These are phyloP conservation scores for Westerdykella ornata DNA, from an alignment of 2,329 filamentous ascomycete species.

Conservation along the genomic window DNA sequence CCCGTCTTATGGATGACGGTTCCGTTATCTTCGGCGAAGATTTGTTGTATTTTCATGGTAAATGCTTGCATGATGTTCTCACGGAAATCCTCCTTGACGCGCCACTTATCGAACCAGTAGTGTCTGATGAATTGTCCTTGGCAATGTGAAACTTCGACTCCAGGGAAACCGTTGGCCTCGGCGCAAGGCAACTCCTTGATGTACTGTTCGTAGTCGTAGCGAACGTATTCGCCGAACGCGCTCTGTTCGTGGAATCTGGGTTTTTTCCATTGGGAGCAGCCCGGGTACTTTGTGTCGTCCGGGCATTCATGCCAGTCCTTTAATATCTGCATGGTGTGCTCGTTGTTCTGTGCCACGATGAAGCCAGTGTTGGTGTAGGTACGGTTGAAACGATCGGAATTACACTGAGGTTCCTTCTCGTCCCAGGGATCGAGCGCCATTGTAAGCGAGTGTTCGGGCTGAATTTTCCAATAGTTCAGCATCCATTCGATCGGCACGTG, in stretches of 20 bases:
- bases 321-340: conserved; percentile 45
- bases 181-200: conserved; percentile 36
- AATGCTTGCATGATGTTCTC: conserved; percentile 37
- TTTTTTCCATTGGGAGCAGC: conserved; percentile 36
- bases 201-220: conserved; percentile 36
- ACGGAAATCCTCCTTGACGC: conserved; percentile 29
- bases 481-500: conserved; percentile 47
- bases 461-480: conserved; percentile 46
- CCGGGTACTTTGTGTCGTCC: conserved; percentile 29
- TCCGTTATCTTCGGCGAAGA: conserved; percentile 26
- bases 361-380: conserved; percentile 49
- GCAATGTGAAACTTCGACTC: conserved; percentile 30
- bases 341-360: conserved; percentile 49
- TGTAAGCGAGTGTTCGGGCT: conserved; percentile 39
- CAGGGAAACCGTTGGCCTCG: conserved; percentile 36
- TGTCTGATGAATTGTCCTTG: conserved; percentile 34
- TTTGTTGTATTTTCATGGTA: conserved; percentile 30
- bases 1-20: conserved; percentile 23
- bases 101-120: conserved; percentile 35
- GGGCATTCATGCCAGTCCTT: conserved; percentile 44
- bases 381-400: conserved; percentile 40
- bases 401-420: conserved; percentile 27
- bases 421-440: conserved; percentile 43
- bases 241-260: conserved; percentile 37
- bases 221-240: conserved; percentile 37